phyloP scores from a whole-genome alignment of 148 eudicot species.

The Heliamphora exappendiculata region DNA sequence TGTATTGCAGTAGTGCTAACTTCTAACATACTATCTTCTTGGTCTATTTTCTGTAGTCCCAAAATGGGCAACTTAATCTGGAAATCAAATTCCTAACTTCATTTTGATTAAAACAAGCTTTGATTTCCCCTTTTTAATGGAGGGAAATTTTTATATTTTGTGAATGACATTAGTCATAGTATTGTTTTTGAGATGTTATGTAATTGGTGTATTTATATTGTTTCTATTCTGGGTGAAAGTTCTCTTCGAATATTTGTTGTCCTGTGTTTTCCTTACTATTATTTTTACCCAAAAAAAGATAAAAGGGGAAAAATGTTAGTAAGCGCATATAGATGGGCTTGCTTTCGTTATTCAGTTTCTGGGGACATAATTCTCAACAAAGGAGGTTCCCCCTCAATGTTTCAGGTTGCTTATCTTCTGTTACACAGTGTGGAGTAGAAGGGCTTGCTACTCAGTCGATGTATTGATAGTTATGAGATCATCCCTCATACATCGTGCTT shows the following conservation, averaged over 20 bases:
- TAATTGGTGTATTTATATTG: too few species aligned
- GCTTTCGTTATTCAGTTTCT: neutral
- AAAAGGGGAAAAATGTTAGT: neutral
- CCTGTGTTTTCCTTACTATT: neutral
- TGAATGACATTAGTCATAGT: too few species aligned
- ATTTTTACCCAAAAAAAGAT: neutral
- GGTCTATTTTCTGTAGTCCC: too few species aligned
- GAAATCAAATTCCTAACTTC: too few species aligned
- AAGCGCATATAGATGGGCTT: neutral
- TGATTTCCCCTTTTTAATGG: too few species aligned
- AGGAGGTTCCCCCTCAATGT: neutral
- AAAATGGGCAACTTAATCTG: too few species aligned
- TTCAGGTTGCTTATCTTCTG: slow-evolving; percentile 15
- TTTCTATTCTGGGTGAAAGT: neutral
- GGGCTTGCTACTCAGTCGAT: slow-evolving; percentile 11
- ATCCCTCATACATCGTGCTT: slow-evolving; percentile 13
- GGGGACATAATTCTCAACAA: neutral
- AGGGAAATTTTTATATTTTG: too few species aligned
- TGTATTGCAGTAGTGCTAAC: too few species aligned
- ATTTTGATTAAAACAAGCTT: too few species aligned
- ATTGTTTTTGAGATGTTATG: too few species aligned
- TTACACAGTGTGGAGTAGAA: neutral
- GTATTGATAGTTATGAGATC: slow-evolving; percentile 36
- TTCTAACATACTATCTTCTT: too few species aligned
- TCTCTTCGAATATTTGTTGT: neutral